Conservation (phyloP, 2,329 filamentous ascomycete genomes). For the Teratosphaeria viscida region DNA sequence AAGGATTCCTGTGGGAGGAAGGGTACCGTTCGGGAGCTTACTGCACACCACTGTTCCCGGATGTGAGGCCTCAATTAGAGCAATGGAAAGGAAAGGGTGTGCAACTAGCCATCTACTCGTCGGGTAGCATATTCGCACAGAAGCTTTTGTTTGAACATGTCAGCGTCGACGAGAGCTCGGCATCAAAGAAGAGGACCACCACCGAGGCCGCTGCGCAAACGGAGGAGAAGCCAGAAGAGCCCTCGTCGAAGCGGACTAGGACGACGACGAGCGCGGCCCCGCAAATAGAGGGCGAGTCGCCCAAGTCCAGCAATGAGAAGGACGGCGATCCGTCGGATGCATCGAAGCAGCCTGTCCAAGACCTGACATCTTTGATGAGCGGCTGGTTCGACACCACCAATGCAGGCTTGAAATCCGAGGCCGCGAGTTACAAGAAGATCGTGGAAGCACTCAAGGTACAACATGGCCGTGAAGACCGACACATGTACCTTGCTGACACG, state of each 20-base stretch:
- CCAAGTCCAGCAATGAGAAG: not conserved
- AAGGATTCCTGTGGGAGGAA: slow-evolving; percentile 67
- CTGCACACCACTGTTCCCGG: slow-evolving; percentile 61
- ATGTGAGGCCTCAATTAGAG: slow-evolving; percentile 48
- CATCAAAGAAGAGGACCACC: slow-evolving; percentile 5
- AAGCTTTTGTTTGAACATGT: slow-evolving; percentile 65
- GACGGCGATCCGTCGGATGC: not conserved
- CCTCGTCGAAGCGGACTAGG: slow-evolving; percentile 6
- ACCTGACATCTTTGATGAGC: slow-evolving; percentile 49
- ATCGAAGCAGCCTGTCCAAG: slow-evolving; percentile 35
- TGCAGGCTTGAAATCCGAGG: slow-evolving; percentile 62
- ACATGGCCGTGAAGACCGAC: not conserved
- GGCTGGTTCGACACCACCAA: slow-evolving; percentile 74
- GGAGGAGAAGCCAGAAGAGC: slow-evolving; percentile 5
- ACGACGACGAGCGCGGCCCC: not conserved
- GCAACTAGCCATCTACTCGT: slow-evolving; percentile 66
- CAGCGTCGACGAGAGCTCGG: slow-evolving; percentile 2
- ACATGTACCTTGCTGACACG: not conserved
- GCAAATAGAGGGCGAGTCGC: not conserved
- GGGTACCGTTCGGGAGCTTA: slow-evolving; percentile 63
- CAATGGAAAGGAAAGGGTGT: slow-evolving; percentile 48
- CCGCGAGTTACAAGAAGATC: slow-evolving; percentile 58
- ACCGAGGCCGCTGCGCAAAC: not conserved
- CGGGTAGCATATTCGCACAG: slow-evolving; percentile 69
- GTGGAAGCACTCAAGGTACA: slow-evolving; percentile 31